Evolutionary conservation across 768 basidiomycete genomes (phyloP), one percentile per base, ranked within the genome.

Genomic region (Panellus pusillus): DNA sequence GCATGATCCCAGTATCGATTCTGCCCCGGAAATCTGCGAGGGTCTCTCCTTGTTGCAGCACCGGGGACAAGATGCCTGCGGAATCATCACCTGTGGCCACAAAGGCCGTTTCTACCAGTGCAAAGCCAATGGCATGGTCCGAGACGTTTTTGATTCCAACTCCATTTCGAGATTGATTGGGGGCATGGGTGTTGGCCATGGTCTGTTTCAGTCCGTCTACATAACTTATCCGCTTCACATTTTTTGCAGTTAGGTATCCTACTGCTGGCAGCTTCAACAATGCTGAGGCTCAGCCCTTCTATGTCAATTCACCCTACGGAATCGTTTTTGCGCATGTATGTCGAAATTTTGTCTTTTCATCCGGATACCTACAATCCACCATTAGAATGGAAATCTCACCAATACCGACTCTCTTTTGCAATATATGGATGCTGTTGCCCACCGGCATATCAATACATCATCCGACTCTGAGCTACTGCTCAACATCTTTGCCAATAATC

Each of bases 281-380:
- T 61, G 88, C 96, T 11, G 97, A 99, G 69, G 95, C 97, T 8
- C 97, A 99, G 67, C 97, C 97, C 1, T 99, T 99, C 79, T 99
- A 99, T 68, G 97, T 99, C 63, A 99, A 99, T 75, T 96, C 94
- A n/a, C 97, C 97, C 3, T 99, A 98, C 69, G 97, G 97, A 47
- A 96, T 99, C 66, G 93, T 95, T 57, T 89, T 99, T 67, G 97
- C 92, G 17, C 96, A 99, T 78, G 96, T 95, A 69, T 24, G 24
- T 31, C 27, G 11, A 12, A 39, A 42, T 31, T 42, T 44, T 44
- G 35, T 27, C 49, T 17, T 48, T 42, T 41, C n/a, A 17, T 58
- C 6, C n/a, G 27, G 54, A 46, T 60, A 20, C 47, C 51, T 45
- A 54, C 15, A 20, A 47, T 28, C 17, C 14, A 28, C 31, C 14